phyloP scores from a whole-genome alignment of 768 basidiomycete genomes.

The Suillus lakei region DNA sequence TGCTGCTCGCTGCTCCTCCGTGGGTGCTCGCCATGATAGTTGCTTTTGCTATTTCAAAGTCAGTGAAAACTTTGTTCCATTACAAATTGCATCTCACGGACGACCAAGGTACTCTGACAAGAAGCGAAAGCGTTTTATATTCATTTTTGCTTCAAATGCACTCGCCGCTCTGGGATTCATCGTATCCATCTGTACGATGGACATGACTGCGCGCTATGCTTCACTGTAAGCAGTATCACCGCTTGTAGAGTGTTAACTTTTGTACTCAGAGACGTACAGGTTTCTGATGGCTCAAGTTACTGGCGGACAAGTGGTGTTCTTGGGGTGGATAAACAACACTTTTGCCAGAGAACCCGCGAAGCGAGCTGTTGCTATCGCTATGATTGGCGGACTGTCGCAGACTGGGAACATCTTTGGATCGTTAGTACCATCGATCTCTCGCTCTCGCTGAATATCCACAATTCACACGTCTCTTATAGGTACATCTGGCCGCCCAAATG shows the following conservation, averaged over 20 bases:
- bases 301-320: constrained; percentile 66
- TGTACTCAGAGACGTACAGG: constrained; percentile 34
- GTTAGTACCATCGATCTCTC: constrained; percentile 44
- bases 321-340: constrained; percentile 48
- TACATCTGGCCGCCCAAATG: constrained; percentile 67
- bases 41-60: constrained; percentile 30
- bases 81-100: constrained; percentile 4
- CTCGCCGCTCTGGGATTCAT: constrained; percentile 68
- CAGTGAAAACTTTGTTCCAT: not conserved
- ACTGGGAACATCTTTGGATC: constrained; percentile 82
- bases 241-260: not conserved
- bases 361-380: constrained; percentile 79
- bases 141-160: constrained; percentile 55
- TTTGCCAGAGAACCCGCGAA: constrained; percentile 84
- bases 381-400: constrained; percentile 79
- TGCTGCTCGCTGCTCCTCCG: constrained; percentile 47
- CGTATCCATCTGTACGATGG: constrained; percentile 64
- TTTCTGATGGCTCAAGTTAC: constrained; percentile 77
- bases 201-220: constrained; percentile 61
- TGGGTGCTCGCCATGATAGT: constrained; percentile 36
- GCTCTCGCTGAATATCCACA: constrained; percentile 1
- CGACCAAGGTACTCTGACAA: constrained; percentile 68
- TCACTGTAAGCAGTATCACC: constrained; percentile 48
- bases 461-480: constrained; percentile 36
- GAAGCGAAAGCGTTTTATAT: constrained; percentile 67